Evolutionary conservation across 73 alveolate species (phyloP), one percentile per base, ranked within the genome.

Genomic region (Paramecium sexaurelia): DNA sequence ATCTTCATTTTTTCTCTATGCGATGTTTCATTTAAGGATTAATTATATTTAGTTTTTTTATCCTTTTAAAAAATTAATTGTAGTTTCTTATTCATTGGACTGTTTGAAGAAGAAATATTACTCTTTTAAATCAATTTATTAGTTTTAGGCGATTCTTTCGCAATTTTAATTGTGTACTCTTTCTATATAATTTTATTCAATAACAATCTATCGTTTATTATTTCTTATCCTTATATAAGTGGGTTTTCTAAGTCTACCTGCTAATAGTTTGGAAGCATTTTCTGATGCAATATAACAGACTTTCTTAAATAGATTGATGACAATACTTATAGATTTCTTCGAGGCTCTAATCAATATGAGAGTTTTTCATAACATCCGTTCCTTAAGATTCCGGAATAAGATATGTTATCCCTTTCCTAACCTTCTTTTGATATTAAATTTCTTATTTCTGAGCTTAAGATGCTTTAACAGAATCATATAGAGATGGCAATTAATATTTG

Each of bases 1-100:
- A 61, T 61, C 6, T 26, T 61, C 41, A 61, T 61, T 61, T 61
- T 61, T 61, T 61, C 83, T 61, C 83, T 5, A 61, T 61, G 83
- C 13, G 83, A 22, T 2, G 26, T 19, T 0, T 61, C 83, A 29
- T 26, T 26, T 3, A 32, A 1, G 0, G 43, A 26, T 26, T 10
- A 61, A 26, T 32, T 29, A 13, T 61, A 61, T 61, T 61, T 61
- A 20, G 17, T 15, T 26, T 61, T 61, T 29, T 29, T 32, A 29
- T 61, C 83, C 9, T 29, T 29, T 2, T 26, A 11, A 61, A 29
- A 29, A 26, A 26, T 24, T 61, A 26, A 61, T 29, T 32, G 26
- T 24, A 29, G 83, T 61, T 29, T 51, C 33, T 17, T 51, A 29
- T 29, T 51, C 33, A 51, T n/a, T 5, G 67, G 67, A 51, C 67